Evolutionary conservation across 441 rosid genomes (phyloP).

Genomic region (Geranium incanum): DNA sequence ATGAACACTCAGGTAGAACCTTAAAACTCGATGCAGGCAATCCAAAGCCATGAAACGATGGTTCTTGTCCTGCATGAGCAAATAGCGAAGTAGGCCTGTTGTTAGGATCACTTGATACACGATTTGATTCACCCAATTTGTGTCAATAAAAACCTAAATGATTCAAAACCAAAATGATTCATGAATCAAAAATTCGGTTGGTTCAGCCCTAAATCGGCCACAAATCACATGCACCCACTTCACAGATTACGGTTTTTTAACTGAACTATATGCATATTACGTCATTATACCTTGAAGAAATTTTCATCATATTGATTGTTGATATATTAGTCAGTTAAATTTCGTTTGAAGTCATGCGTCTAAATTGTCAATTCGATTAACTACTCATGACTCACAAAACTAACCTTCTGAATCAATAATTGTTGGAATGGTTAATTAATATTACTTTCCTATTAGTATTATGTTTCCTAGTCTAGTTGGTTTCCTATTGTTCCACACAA

Average conservation of each 20-base stretch:
- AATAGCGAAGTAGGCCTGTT: background rate
- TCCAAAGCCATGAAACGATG: slow-evolving; percentile 98
- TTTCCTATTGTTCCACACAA: too few relatives aligned
- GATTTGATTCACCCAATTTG: background rate
- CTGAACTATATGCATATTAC: background rate
- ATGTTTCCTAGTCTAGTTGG: too few relatives aligned
- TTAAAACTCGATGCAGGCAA: slow-evolving; percentile 94
- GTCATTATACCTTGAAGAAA: background rate
- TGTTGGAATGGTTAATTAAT: too few relatives aligned
- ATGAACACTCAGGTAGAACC: slow-evolving; percentile 91
- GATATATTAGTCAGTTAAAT: background rate
- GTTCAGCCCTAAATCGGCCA: background rate
- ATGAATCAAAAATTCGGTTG: background rate
- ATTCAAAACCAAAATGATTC: background rate
- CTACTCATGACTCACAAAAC: background rate
- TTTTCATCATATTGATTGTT: background rate
- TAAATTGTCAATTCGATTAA: background rate
- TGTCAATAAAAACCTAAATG: background rate
- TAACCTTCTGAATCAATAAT: background rate
- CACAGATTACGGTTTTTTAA: background rate
- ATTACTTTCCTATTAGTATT: too few relatives aligned
- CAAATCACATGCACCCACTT: too few relatives aligned
- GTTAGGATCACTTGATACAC: background rate
- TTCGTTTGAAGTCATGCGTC: background rate
- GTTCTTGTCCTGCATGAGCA: slow-evolving; percentile 74